phyloP scores from a whole-genome alignment of 164 flowering plant species.

The Pachysandra terminalis region DNA sequence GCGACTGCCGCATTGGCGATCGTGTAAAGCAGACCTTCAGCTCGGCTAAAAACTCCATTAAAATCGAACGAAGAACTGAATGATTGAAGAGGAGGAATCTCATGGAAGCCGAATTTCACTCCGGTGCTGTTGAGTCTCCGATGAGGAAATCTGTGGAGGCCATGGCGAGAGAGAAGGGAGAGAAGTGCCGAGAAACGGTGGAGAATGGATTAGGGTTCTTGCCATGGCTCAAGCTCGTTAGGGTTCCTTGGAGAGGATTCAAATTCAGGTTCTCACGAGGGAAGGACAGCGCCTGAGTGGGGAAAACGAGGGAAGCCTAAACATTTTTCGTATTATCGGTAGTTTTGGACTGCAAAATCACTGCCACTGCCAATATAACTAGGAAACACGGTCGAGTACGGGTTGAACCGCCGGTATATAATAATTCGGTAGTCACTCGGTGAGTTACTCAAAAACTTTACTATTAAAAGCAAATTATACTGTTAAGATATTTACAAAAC shows the following conservation, averaged over 20 bases:
- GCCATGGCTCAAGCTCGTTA: slow-evolving; percentile 46
- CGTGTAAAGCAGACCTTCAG: slow-evolving; percentile 56
- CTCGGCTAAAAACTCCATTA: slow-evolving; percentile 27
- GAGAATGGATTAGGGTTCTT: slow-evolving; percentile 64
- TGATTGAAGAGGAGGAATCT: slow-evolving; percentile 42
- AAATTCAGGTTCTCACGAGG: slow-evolving; percentile 19
- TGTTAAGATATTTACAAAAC: too few species aligned
- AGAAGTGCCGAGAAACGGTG: slow-evolving; percentile 48
- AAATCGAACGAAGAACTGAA: slow-evolving; percentile 36
- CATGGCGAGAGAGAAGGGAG: slow-evolving; percentile 49
- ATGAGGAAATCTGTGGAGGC: slow-evolving; percentile 25
- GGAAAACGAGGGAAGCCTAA: too few species aligned
- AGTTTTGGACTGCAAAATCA: too few species aligned
- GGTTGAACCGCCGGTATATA: too few species aligned
- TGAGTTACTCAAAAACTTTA: too few species aligned
- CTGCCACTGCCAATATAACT: too few species aligned
- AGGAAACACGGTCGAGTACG: too few species aligned
- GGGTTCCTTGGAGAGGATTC: not conserved
- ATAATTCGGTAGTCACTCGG: too few species aligned
- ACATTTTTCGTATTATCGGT: too few species aligned
- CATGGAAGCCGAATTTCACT: slow-evolving; percentile 49
- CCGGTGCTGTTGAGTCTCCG: slow-evolving; percentile 34
- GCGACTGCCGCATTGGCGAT: slow-evolving; percentile 51
- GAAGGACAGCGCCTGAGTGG: too few species aligned
- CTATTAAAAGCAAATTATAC: too few species aligned